Evolutionary conservation across 345 rosid genomes (phyloP).

Genomic region (Rhodamnia rubescens): DNA sequence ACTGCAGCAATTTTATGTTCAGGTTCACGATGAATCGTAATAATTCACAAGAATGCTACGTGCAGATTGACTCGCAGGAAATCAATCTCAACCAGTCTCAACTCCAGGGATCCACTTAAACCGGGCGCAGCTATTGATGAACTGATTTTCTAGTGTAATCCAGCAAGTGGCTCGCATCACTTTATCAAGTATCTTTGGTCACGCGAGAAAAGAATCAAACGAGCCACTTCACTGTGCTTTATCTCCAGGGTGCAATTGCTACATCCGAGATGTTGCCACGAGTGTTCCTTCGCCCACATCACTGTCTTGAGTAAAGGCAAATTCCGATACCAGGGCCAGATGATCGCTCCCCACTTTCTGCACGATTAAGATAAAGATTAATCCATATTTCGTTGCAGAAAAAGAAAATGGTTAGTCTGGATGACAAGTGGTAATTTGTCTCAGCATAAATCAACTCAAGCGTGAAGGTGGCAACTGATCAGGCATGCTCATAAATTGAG

Average conservation of each 20-base stretch:
- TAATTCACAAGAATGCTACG: not conserved
- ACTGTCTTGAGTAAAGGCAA: slow-evolving; percentile 15
- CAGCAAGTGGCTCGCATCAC: not conserved
- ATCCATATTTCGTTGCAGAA: not conserved
- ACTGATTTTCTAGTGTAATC: not conserved
- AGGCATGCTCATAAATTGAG: not conserved
- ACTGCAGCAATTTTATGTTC: not conserved
- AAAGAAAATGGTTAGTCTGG: not conserved
- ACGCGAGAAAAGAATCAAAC: not conserved
- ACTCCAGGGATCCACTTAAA: not conserved
- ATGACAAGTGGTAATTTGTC: not conserved
- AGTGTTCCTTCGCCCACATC: not conserved
- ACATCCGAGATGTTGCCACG: not conserved
- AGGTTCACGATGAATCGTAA: not conserved
- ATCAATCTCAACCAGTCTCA: not conserved
- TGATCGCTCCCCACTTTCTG: slow-evolving; percentile 80
- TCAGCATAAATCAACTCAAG: not conserved
- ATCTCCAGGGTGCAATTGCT: not conserved
- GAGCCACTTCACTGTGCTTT: not conserved
- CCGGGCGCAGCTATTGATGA: not conserved
- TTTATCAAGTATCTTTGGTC: not conserved
- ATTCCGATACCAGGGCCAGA: slow-evolving; percentile 70
- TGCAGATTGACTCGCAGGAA: not conserved
- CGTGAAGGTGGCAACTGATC: not conserved
- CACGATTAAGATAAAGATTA: not conserved